Percentiles rank a stretch among this genome's conserved stretches.
Evolutionary conservation across 2,329 filamentous ascomycete genomes (phyloP).

Genomic region (Penicillium nordicum): DNA sequence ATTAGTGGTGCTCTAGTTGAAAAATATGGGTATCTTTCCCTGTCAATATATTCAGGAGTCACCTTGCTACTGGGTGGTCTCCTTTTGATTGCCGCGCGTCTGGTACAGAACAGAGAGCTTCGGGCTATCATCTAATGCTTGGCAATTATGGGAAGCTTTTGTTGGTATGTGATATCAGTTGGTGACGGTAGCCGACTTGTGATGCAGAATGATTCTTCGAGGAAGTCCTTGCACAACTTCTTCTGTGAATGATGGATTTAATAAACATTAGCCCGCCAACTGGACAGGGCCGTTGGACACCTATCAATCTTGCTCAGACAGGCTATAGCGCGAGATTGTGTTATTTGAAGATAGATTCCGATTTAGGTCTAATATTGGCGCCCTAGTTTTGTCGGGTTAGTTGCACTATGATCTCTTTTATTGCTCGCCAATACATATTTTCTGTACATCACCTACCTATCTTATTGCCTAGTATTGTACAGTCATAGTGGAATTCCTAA

Average conservation of each 20-base stretch:
- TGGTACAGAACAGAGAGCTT: conserved; percentile 8
- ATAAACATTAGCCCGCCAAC: neutral
- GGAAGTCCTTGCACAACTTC: no score
- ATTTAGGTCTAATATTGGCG: neutral
- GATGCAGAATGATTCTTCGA: no score
- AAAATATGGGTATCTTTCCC: conserved; percentile 40
- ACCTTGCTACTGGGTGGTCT: conserved; percentile 32
- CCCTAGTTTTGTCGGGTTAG: accelerated
- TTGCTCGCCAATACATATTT: neutral
- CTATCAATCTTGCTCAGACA: neutral
- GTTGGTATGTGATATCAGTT: no score
- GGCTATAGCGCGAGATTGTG: neutral
- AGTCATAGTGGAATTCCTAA: neutral
- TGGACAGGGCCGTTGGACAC: no score
- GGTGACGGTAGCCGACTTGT: no score
- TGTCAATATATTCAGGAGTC: conserved; percentile 40
- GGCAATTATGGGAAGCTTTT: neutral
- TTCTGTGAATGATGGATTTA: no score
- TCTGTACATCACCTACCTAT: neutral
- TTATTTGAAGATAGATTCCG: neutral
- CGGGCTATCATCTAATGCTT: conserved; percentile 1
- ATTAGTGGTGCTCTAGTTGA: conserved; percentile 42
- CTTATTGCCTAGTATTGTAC: neutral
- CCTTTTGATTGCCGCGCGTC: conserved; percentile 9
- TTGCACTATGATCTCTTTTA: neutral